Conservation (phyloP, 1,284 basidiomycete genomes). For the Ceratobasidium sp. region DNA sequence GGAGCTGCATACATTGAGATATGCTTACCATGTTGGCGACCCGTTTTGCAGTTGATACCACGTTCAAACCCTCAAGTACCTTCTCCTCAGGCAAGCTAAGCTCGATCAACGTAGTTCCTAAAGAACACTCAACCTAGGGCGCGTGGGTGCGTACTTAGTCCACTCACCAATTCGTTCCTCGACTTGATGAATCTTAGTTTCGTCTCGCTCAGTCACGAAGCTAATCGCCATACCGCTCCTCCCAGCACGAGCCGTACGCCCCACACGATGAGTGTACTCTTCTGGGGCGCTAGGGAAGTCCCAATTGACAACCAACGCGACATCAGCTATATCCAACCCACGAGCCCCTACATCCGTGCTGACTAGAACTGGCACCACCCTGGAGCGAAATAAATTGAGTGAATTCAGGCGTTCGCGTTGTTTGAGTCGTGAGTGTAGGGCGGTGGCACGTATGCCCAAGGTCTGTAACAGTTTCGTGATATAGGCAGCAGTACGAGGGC, state of each 20-base stretch:
- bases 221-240: slow-evolving; percentile 91
- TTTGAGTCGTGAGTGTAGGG: slow-evolving; percentile 93
- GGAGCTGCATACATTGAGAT: slow-evolving; percentile 5
- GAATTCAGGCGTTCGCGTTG: slow-evolving; percentile 90
- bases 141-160: neutral
- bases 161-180: slow-evolving; percentile 87
- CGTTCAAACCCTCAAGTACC: slow-evolving; percentile 89
- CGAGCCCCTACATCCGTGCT: slow-evolving; percentile 96
- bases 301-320: slow-evolving; percentile 97
- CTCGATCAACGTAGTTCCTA: slow-evolving; percentile 81
- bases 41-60: slow-evolving; percentile 91
- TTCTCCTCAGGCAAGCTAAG: slow-evolving; percentile 82
- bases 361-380: slow-evolving; percentile 90
- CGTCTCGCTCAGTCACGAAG: slow-evolving; percentile 93
- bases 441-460: slow-evolving; percentile 85
- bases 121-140: slow-evolving; percentile 27
- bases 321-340: slow-evolving; percentile 95
- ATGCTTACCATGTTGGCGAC: slow-evolving; percentile 89
- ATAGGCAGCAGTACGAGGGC: slow-evolving; percentile 90
- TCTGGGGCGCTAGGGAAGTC: slow-evolving; percentile 87
- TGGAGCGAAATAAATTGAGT: slow-evolving; percentile 88
- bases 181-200: slow-evolving; percentile 85
- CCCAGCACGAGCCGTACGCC: slow-evolving; percentile 94
- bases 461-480: slow-evolving; percentile 85
- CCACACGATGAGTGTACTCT: slow-evolving; percentile 72